Evolutionary conservation across 345 rosid genomes (phyloP).

Genomic region (Boechera divaricarpa): DNA sequence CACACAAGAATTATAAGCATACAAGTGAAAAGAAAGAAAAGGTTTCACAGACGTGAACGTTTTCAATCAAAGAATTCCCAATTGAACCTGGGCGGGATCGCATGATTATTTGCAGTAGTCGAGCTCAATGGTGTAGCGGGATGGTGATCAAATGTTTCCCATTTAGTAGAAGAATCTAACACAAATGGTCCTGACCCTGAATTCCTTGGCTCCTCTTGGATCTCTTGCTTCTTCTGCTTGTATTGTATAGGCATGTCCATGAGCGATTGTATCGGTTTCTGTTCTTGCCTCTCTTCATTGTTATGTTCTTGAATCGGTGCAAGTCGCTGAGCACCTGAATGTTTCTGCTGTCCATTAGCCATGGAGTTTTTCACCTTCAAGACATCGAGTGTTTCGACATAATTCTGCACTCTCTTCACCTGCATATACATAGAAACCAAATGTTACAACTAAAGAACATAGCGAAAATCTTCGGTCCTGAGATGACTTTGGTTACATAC

Average conservation of each 20-base stretch:
- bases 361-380: conserved; percentile 83
- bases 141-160: conserved; percentile 90
- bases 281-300: conserved; percentile 48
- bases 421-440: conserved; percentile 34
- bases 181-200: conserved; percentile 60
- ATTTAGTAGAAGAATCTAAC: conserved; percentile 62
- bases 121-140: conserved; percentile 52
- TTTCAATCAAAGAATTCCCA: conserved; percentile 90
- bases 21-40: conserved; percentile 23
- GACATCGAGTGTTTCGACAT: conserved; percentile 83
- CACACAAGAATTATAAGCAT: conserved; percentile 58
- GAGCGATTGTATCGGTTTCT: conserved; percentile 48
- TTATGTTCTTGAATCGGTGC: conserved; percentile 46
- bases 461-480: background rate
- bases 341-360: conserved; percentile 54
- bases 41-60: conserved; percentile 25
- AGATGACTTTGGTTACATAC: conserved; percentile 43
- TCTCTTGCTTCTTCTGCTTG: conserved; percentile 49
- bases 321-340: conserved; percentile 51
- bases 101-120: conserved; percentile 46
- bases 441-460: conserved; percentile 8
- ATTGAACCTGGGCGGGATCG: conserved; percentile 69
- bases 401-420: conserved; percentile 96
- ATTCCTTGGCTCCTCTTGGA: conserved; percentile 47
- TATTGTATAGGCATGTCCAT: conserved; percentile 53